Evolutionary conservation across 345 rosid genomes (phyloP).

Genomic region (Raphanus sativus): DNA sequence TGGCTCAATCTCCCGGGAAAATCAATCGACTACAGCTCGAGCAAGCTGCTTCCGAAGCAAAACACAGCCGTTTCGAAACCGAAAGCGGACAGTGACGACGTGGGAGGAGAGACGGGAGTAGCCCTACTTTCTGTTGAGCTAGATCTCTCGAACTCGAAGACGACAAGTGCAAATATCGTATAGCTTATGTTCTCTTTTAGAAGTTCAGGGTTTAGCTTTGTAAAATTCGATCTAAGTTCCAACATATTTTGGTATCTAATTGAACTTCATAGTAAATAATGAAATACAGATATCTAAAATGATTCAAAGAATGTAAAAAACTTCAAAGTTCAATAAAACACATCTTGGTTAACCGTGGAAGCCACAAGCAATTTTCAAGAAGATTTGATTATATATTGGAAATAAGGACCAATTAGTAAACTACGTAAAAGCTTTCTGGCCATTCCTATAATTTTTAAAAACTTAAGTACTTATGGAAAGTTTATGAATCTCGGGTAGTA

Average conservation of each 20-base stretch:
- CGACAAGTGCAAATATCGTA: conserved; percentile 35
- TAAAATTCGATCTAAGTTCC: neutral
- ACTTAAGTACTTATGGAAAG: no score
- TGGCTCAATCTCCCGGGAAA: conserved; percentile 57
- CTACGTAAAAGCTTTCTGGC: no score
- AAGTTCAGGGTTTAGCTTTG: conserved; percentile 14
- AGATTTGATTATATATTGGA: no score
- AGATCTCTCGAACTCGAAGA: conserved; percentile 27
- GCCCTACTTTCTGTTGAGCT: conserved; percentile 18
- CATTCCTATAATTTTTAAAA: no score
- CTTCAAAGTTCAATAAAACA: neutral
- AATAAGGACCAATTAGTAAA: no score
- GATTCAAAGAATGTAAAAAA: neutral
- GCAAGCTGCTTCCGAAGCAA: conserved; percentile 50
- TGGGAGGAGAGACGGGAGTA: conserved; percentile 28
- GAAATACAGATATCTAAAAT: neutral
- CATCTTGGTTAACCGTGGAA: neutral
- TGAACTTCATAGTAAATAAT: conserved; percentile 25
- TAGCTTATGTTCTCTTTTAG: conserved; percentile 6
- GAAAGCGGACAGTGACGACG: conserved; percentile 38
- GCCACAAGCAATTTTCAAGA: neutral
- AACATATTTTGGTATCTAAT: neutral
- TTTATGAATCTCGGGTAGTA: no score
- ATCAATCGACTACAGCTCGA: conserved; percentile 35
- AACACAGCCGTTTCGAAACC: conserved; percentile 40